Percentiles rank a stretch among this genome's conserved stretches.
Evolutionary conservation across 2,329 filamentous ascomycete species (phyloP).

Genomic region (Phyllosticta citriasiana): DNA sequence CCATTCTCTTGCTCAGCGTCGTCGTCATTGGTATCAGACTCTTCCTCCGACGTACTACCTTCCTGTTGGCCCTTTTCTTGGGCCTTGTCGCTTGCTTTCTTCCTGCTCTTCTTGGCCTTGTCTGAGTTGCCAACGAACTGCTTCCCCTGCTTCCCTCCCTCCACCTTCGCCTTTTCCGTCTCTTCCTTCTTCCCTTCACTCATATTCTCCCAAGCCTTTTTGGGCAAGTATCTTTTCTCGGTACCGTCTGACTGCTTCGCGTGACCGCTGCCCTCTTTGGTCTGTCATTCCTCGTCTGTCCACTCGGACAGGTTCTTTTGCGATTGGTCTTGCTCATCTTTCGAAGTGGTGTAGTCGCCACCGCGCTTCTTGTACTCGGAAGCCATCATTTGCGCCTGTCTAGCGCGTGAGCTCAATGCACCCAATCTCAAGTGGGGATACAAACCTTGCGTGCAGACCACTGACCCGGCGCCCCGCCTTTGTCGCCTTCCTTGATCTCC

Average conservation of each 20-base stretch:
- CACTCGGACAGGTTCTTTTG: conserved; percentile 37
- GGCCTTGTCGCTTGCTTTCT: conserved; percentile 26
- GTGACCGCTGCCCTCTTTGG: conserved; percentile 36
- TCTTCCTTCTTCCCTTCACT: conserved; percentile 34
- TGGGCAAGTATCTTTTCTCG: conserved; percentile 36
- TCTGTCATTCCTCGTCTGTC: conserved; percentile 41
- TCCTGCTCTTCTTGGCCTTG: conserved; percentile 31
- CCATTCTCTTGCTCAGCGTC: conserved; percentile 22
- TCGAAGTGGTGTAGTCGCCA: conserved; percentile 36
- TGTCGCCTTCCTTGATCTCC: conserved; percentile 36
- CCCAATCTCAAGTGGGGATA: background rate
- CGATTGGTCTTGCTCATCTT: conserved; percentile 33
- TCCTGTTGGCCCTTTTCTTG: conserved; percentile 23
- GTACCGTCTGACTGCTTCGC: conserved; percentile 36
- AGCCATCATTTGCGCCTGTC: conserved; percentile 38
- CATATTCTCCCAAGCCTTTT: conserved; percentile 41
- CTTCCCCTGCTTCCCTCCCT: conserved; percentile 31
- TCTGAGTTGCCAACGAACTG: conserved; percentile 36
- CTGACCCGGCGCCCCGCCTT: conserved; percentile 39
- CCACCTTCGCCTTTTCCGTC: conserved; percentile 31
- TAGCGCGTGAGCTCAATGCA: background rate
- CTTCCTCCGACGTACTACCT: conserved; percentile 15
- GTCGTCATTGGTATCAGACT: conserved; percentile 11
- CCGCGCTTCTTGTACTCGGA: conserved; percentile 39
- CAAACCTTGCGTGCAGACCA: conserved; percentile 39